Percentiles rank a stretch among this genome's conserved stretches.
These are phyloP conservation scores for Aspergillus panamensis DNA, from an alignment of 495 filamentous ascomycete genomes.

Conservation along the genomic window DNA sequence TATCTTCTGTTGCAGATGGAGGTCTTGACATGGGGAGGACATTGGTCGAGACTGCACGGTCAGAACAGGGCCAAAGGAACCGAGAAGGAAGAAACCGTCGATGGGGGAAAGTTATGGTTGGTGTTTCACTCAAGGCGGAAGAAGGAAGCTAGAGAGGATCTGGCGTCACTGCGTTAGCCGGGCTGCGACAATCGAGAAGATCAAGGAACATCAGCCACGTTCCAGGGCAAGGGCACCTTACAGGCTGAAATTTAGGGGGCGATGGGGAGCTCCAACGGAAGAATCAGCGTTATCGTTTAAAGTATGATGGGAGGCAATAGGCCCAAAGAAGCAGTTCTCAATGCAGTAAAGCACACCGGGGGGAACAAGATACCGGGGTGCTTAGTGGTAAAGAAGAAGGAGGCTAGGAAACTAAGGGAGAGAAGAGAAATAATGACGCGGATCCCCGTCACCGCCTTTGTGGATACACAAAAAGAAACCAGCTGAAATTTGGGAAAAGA, in stretches of 20 bases:
- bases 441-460: constrained; percentile 29
- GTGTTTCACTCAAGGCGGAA: constrained; percentile 16
- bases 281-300: constrained; percentile 9
- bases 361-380: constrained; percentile 8
- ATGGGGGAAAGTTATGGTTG: constrained; percentile 22
- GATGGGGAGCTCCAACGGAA: constrained; percentile 9
- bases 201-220: constrained; percentile 32
- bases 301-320: constrained; percentile 5
- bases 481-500: not conserved
- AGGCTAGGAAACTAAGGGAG: constrained; percentile 19
- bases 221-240: constrained; percentile 33
- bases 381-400: constrained; percentile 11
- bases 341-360: constrained; percentile 7
- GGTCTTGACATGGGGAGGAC: constrained; percentile 55
- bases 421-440: constrained; percentile 18
- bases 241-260: constrained; percentile 28
- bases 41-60: constrained; percentile 46
- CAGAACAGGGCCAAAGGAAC: constrained; percentile 32
- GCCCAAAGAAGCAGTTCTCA: constrained; percentile 3
- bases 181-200: constrained; percentile 23
- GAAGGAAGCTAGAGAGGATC: constrained; percentile 22
- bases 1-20: constrained; percentile 46
- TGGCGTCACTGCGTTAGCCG: constrained; percentile 22
- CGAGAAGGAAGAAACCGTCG: constrained; percentile 20
- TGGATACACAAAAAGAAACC: constrained; percentile 1